A percentile compares a stretch with the other conserved stretches of the same genome.
Conservation (phyloP, 441 rosid species). For the Mallotus repandus region DNA sequence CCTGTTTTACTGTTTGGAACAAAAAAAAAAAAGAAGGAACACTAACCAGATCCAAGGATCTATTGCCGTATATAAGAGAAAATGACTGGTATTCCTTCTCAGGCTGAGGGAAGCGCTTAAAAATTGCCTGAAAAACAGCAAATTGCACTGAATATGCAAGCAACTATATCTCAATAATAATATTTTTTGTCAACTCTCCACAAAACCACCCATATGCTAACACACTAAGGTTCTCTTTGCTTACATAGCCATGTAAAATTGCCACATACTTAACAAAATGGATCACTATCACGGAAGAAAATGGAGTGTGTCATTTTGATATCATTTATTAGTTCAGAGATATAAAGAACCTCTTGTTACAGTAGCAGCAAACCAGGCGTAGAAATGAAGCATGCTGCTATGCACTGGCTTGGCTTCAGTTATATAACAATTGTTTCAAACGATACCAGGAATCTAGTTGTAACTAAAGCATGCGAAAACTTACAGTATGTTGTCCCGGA, state of each 20-base stretch:
- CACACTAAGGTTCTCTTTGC: background rate
- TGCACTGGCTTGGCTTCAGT: no score
- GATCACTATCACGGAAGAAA: background rate
- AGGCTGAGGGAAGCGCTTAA: constrained; percentile 79
- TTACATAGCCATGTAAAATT: background rate
- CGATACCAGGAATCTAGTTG: background rate
- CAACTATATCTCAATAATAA: background rate
- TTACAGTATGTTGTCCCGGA: constrained; percentile 90
- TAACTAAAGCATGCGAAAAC: constrained; percentile 24
- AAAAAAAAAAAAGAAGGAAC: background rate
- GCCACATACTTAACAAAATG: background rate
- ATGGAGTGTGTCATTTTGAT: background rate
- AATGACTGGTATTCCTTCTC: constrained; percentile 95
- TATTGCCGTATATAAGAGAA: constrained; percentile 80
- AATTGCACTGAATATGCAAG: background rate
- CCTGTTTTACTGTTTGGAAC: background rate
- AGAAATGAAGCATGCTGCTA: no score
- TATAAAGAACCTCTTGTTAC: background rate
- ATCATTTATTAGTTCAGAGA: background rate
- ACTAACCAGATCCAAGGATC: constrained; percentile 90
- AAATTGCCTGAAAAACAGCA: constrained; percentile 49
- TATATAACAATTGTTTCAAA: background rate
- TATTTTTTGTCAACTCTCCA: background rate
- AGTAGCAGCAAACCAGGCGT: no score
- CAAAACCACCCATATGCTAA: background rate